Evolutionary conservation across 2,329 filamentous ascomycete genomes (phyloP).

Genomic region (Rosellinia necatrix): DNA sequence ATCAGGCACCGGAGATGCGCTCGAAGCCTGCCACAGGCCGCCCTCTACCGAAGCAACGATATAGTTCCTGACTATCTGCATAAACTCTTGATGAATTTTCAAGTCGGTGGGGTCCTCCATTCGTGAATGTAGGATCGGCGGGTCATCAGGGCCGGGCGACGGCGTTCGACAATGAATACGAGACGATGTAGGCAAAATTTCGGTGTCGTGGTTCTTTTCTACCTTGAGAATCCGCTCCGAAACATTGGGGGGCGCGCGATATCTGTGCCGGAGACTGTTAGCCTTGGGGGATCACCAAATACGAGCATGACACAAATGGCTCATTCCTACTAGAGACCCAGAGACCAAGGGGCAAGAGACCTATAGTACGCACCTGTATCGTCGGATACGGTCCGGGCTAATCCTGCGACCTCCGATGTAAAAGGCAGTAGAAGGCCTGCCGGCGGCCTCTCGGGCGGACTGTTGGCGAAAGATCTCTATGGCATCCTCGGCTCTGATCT

Average conservation of each 20-base stretch:
- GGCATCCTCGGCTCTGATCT: constrained; percentile 40
- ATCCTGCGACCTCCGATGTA: constrained; percentile 38
- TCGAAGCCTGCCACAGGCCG: constrained; percentile 34
- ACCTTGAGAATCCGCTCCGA: constrained; percentile 36
- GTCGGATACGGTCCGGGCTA: constrained; percentile 38
- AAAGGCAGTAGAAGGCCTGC: constrained; percentile 37
- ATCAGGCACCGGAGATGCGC: constrained; percentile 32
- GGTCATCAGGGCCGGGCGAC: constrained; percentile 30
- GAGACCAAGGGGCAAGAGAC: neutral
- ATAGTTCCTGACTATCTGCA: constrained; percentile 37
- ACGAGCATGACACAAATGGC: neutral
- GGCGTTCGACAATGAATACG: constrained; percentile 38
- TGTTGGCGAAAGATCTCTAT: constrained; percentile 41
- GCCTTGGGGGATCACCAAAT: neutral
- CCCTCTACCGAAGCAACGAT: constrained; percentile 32
- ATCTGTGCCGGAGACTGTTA: constrained; percentile 9
- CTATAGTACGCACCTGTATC: constrained; percentile 32
- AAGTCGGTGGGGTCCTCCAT: constrained; percentile 36
- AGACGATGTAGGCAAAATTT: constrained; percentile 15
- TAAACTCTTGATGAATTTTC: constrained; percentile 37
- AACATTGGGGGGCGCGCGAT: constrained; percentile 33
- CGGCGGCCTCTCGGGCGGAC: constrained; percentile 36
- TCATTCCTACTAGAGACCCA: constrained; percentile 22
- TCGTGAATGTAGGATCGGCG: constrained; percentile 30
- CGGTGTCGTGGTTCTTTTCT: constrained; percentile 28